Base-by-base conservation (phyloP, 176 grass and related monocot genomes). In the Puccinellia tenuiflora region DNA sequence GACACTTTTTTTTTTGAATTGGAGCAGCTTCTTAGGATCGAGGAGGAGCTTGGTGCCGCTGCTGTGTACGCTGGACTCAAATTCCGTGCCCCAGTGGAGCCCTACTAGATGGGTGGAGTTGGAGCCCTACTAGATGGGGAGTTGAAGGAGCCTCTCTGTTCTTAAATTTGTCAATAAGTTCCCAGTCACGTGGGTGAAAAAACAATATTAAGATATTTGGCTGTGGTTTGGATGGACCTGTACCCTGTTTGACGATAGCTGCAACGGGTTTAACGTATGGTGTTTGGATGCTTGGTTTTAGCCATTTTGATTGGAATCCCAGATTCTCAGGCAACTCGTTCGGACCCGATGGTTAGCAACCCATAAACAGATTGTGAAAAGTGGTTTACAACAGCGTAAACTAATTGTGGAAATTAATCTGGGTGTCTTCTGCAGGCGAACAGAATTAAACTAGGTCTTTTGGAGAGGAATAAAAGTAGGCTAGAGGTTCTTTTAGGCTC, bases 21-120 rank as follows among this genome's bases (percentile, higher is more conserved):
- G 9, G 16, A 82, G 33, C 92, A 97, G 92, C 83, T 97, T 73
- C 90, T 97, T 51, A 92, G 94, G 88, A 97, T 97, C 1, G 92
- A 97, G 81, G 94, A 97, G 73, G 92, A 97, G 83, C 86, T 97
- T 38, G 92, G 94, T 16, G 88, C 90, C 1, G 74, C 83, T 0
- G 94, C 92, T 6, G 86, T 94, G 20, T 97, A 94, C 1, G 90
- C 94, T 3, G 94, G 92, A 57, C 74, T 84, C 10, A 97, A 97
- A 37, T 97, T 94, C 83, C 86, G 92, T 11, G 85, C 86, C 3
- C 94, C 90, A 13, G 90, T 94, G 8, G 85, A 89, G 55, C 94
- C 92, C 35, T 97, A 97, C 48, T 97, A 94, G 70, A 79, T 10
- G 26, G 26, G n/a, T n/a, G n/a, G n/a, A n/a, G n/a, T n/a, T n/a